Evolutionary conservation across 2,329 filamentous ascomycete species (phyloP).

Genomic region (Bipolaris sorokiniana): DNA sequence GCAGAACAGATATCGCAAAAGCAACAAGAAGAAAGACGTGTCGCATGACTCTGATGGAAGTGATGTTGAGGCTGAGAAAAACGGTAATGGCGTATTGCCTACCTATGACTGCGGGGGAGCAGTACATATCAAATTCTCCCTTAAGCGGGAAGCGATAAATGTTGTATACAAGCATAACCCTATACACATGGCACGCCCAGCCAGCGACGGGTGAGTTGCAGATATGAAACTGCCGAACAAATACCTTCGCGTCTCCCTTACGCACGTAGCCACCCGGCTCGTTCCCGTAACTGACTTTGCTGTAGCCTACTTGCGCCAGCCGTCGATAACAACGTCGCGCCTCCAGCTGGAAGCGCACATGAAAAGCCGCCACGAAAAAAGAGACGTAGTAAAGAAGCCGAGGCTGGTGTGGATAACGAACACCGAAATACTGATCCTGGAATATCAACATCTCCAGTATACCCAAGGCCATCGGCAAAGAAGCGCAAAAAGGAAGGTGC

Average conservation of each 20-base stretch:
- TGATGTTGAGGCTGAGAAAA: conserved; percentile 7
- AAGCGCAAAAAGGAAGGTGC: conserved; percentile 29
- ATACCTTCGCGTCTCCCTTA: neutral
- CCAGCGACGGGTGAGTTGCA: conserved; percentile 26
- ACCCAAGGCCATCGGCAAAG: conserved; percentile 20
- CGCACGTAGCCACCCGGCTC: neutral
- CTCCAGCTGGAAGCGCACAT: conserved; percentile 11
- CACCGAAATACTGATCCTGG: conserved; percentile 22
- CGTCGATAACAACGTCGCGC: conserved; percentile 5
- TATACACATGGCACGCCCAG: conserved; percentile 28
- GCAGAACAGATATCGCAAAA: conserved; percentile 38
- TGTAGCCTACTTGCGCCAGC: conserved; percentile 13
- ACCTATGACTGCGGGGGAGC: conserved; percentile 45
- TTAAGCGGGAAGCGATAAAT: conserved; percentile 42
- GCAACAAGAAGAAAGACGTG: conserved; percentile 32
- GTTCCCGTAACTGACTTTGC: neutral
- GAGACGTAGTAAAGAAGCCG: conserved; percentile 27
- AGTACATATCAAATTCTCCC: conserved; percentile 45
- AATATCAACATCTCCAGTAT: conserved; percentile 33
- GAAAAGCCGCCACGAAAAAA: conserved; percentile 23
- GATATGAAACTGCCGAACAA: too few relatives aligned
- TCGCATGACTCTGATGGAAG: conserved; percentile 18
- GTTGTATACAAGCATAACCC: conserved; percentile 48
- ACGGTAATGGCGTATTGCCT: conserved; percentile 13
- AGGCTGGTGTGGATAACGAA: conserved; percentile 19